phyloP scores from a whole-genome alignment of 805 yeast species.

The Yamadazyma takamatsuzukensis region DNA sequence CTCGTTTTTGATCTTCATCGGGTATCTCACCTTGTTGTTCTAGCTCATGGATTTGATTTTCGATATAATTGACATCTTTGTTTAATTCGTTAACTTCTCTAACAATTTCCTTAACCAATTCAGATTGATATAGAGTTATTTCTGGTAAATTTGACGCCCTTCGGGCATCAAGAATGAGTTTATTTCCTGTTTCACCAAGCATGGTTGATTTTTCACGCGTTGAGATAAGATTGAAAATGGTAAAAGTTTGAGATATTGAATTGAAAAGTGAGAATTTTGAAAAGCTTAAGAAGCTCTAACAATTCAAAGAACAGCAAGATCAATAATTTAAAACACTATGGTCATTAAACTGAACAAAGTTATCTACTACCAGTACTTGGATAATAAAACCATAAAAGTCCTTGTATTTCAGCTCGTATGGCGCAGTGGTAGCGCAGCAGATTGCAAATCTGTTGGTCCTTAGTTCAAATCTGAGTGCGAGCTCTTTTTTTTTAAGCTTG shows the following conservation, averaged over 20 bases:
- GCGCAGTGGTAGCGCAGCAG: slow-evolving; percentile 99
- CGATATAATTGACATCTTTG: slow-evolving; percentile 49
- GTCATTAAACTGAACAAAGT: too few relatives aligned
- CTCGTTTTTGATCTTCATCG: slow-evolving; percentile 36
- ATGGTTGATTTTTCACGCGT: too few relatives aligned
- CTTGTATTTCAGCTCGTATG: slow-evolving; percentile 47
- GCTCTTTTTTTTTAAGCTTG: slow-evolving; percentile 55
- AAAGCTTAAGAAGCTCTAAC: too few relatives aligned
- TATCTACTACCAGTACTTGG: too few relatives aligned
- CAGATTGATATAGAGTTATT: slow-evolving; percentile 70
- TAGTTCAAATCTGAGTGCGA: slow-evolving; percentile 93
- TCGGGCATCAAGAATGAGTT: slow-evolving; percentile 82
- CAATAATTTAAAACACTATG: too few relatives aligned
- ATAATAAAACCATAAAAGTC: too few relatives aligned
- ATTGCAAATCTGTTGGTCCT: slow-evolving; percentile 99
- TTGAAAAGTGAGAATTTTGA: too few relatives aligned
- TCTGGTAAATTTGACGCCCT: slow-evolving; percentile 63
- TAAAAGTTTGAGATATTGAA: too few relatives aligned
- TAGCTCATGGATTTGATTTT: slow-evolving; percentile 21
- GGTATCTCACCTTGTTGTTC: slow-evolving; percentile 18
- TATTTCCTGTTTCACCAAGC: slow-evolving; percentile 88
- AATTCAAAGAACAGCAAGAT: too few relatives aligned
- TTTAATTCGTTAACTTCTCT: slow-evolving; percentile 69
- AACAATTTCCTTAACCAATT: slow-evolving; percentile 61
- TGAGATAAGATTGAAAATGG: too few relatives aligned